phyloP scores from a whole-genome alignment of 176 grass and related monocot species.

The Triticum dicoccoides region DNA sequence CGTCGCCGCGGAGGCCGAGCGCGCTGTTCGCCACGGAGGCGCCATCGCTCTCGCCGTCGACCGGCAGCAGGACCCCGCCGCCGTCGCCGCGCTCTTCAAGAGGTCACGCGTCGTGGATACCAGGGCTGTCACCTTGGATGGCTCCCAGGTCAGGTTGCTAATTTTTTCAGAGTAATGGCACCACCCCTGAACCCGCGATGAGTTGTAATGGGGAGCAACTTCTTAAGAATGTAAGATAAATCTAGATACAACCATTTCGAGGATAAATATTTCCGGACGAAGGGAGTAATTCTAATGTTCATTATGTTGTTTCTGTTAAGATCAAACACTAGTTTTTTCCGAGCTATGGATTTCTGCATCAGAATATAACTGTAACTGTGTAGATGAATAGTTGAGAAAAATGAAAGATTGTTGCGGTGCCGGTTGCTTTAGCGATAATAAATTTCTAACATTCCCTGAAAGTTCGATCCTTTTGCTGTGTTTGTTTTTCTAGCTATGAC shows the following conservation, averaged over 20 bases:
- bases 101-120: constrained; percentile 51
- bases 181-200: neutral
- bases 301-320: neutral
- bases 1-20: constrained; percentile 59
- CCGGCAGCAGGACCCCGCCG: constrained; percentile 24
- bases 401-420: neutral
- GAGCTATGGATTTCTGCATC: neutral
- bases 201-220: too few relatives aligned
- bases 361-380: neutral
- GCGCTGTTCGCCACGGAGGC: constrained; percentile 44
- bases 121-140: constrained; percentile 49
- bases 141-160: constrained; percentile 59
- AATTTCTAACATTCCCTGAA: too few relatives aligned
- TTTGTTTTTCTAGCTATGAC: too few relatives aligned
- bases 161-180: constrained; percentile 63
- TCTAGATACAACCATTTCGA: too few relatives aligned
- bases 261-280: too few relatives aligned
- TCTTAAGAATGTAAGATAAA: too few relatives aligned
- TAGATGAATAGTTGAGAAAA: neutral
- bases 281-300: neutral
- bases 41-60: constrained; percentile 44
- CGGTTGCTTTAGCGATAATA: neutral
- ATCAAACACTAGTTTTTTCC: neutral
- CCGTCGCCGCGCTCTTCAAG: constrained; percentile 59
- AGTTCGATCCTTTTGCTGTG: too few relatives aligned